Conservation (phyloP, 371 early-diverging fungal species). For the Mortierella sp. region DNA sequence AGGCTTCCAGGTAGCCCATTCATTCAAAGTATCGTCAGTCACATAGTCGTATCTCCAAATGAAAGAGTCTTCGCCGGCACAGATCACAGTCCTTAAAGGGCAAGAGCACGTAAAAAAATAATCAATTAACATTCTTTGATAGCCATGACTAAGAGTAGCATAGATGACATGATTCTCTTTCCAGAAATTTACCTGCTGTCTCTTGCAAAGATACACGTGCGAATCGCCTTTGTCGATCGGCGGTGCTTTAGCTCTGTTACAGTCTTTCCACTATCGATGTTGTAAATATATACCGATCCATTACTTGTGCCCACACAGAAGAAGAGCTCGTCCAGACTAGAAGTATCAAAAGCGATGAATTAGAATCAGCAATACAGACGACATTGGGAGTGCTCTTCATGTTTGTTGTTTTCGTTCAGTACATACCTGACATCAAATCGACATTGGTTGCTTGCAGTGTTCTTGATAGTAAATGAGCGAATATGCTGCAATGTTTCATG, state of each 20-base stretch:
- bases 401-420: no score
- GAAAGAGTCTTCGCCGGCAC: constrained; percentile 84
- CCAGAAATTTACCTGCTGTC: constrained; percentile 71
- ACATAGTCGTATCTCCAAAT: constrained; percentile 90
- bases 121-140: neutral
- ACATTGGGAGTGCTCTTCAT: neutral
- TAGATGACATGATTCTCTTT: neutral
- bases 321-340: constrained; percentile 74
- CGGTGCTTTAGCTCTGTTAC: constrained; percentile 80
- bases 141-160: neutral
- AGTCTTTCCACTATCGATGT: constrained; percentile 72
- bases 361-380: neutral
- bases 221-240: constrained; percentile 82
- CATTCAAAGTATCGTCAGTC: constrained; percentile 75
- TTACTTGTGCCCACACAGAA: constrained; percentile 81
- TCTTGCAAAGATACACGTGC: constrained; percentile 82
- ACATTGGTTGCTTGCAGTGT: constrained; percentile 64
- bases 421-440: constrained; percentile 72
- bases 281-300: constrained; percentile 79
- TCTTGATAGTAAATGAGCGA: constrained; percentile 62
- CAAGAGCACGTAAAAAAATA: neutral
- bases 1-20: constrained; percentile 74
- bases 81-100: constrained; percentile 71
- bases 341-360: neutral
- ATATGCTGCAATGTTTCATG: constrained; percentile 61